phyloP scores from a whole-genome alignment of 2,329 filamentous ascomycete species.

The Diaporthe velutina region DNA sequence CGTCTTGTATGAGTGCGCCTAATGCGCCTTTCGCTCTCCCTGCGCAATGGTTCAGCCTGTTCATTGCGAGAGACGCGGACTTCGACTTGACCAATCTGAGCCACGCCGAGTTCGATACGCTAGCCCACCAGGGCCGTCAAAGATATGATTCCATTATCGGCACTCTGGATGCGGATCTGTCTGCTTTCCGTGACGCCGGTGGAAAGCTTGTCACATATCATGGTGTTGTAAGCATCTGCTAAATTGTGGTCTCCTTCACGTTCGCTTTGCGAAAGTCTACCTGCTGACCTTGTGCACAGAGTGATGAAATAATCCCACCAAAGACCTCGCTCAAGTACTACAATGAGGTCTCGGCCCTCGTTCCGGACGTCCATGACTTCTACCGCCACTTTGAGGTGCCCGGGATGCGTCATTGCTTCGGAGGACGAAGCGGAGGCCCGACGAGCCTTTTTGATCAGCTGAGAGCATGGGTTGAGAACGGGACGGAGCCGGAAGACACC shows the following conservation, averaged over 20 bases:
- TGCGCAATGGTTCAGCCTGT: not conserved
- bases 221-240: not conserved
- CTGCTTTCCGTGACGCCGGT: not conserved
- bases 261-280: not conserved
- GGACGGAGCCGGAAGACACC: not conserved
- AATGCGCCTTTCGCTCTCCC: not conserved
- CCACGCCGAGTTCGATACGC: not conserved
- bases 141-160: constrained; percentile 10
- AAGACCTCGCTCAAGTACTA: not conserved
- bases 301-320: not conserved
- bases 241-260: not conserved
- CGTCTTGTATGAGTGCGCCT: not conserved
- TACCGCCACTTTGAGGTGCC: constrained; percentile 19
- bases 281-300: not conserved
- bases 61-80: not conserved
- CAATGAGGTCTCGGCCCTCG: not conserved
- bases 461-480: constrained; percentile 5
- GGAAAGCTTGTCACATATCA: constrained; percentile 2
- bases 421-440: constrained; percentile 1
- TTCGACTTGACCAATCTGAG: constrained; percentile 7
- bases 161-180: not conserved
- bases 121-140: not conserved
- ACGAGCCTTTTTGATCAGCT: constrained; percentile 6
- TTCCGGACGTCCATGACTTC: not conserved
- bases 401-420: not conserved